Percentiles rank a stretch among this genome's conserved stretches.
Conservation (phyloP, 2,329 filamentous ascomycete species). For the Chaetoscypha palmicola region DNA sequence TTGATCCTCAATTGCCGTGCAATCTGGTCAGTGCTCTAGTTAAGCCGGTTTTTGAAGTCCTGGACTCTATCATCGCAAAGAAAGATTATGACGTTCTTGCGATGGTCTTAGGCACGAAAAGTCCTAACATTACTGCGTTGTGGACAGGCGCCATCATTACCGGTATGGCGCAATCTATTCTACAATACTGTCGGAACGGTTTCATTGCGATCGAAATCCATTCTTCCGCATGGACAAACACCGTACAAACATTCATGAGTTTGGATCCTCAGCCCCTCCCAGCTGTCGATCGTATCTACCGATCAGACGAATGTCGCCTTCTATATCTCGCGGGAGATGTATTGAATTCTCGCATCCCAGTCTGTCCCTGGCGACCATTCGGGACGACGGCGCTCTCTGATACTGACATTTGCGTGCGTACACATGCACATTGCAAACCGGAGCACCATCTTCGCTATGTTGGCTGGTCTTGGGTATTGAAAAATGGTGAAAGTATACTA, state of each 20-base stretch:
- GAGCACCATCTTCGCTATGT: conserved; percentile 24
- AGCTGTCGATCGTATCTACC: conserved; percentile 3
- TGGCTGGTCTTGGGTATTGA: conserved; percentile 21
- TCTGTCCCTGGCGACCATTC: conserved; percentile 30
- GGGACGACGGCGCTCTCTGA: conserved; percentile 26
- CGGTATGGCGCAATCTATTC: conserved; percentile 7
- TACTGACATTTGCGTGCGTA: conserved; percentile 28
- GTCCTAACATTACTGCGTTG: conserved; percentile 5
- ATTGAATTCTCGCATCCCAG: conserved; percentile 9
- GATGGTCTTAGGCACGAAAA: conserved; percentile 8
- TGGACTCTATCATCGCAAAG: conserved; percentile 7
- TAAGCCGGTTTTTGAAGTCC: conserved; percentile 9
- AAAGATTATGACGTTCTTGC: conserved; percentile 7
- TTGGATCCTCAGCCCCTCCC: conserved; percentile 3
- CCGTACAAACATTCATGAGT: conserved; percentile 11
- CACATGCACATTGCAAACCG: conserved; percentile 24
- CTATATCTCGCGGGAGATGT: conserved; percentile 9
- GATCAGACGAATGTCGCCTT: conserved; percentile 10
- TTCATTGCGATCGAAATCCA: conserved; percentile 7
- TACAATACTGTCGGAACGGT: conserved; percentile 4
- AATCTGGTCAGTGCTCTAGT: conserved; percentile 11
- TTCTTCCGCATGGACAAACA: conserved; percentile 9
- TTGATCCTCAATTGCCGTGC: conserved; percentile 8
- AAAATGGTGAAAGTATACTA: conserved; percentile 7
- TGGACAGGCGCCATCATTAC: conserved; percentile 10